A percentile compares a stretch with the other conserved stretches of the same genome.
Conservation (phyloP, 257 asterid species). For the Penstemon eatonii region DNA sequence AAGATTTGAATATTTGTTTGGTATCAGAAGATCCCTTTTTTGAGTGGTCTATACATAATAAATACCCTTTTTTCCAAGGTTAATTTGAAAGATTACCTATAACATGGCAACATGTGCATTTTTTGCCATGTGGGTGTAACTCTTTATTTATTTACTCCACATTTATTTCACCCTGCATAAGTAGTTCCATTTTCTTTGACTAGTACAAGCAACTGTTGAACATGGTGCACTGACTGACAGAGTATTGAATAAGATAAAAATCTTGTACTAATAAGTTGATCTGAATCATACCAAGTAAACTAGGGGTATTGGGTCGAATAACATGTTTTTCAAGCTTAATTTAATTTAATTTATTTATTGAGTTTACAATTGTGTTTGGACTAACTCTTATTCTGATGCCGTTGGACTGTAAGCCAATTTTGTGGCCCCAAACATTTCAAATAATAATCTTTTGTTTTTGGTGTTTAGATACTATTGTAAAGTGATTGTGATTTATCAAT, state of each 20-base stretch:
- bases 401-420: constrained; percentile 26
- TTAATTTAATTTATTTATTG: too few relatives aligned
- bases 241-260: constrained; percentile 18
- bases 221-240: constrained; percentile 21
- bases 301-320: too few relatives aligned
- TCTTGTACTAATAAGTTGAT: not conserved
- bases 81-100: constrained; percentile 15
- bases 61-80: constrained; percentile 10
- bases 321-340: too few relatives aligned
- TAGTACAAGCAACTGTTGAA: not conserved
- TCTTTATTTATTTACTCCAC: constrained; percentile 30
- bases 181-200: constrained; percentile 28
- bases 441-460: constrained; percentile 10
- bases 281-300: too few relatives aligned
- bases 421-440: constrained; percentile 34
- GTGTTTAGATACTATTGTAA: constrained; percentile 13
- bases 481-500: constrained; percentile 35
- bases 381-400: constrained; percentile 15
- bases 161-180: constrained; percentile 47
- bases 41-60: not conserved
- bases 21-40: constrained; percentile 19
- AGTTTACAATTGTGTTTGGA: constrained; percentile 11
- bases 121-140: constrained; percentile 26
- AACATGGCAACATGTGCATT: constrained; percentile 20
- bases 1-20: constrained; percentile 28